Evolutionary conservation across 495 filamentous ascomycete genomes (phyloP).

Genomic region (Astrothelium macrocarpum): DNA sequence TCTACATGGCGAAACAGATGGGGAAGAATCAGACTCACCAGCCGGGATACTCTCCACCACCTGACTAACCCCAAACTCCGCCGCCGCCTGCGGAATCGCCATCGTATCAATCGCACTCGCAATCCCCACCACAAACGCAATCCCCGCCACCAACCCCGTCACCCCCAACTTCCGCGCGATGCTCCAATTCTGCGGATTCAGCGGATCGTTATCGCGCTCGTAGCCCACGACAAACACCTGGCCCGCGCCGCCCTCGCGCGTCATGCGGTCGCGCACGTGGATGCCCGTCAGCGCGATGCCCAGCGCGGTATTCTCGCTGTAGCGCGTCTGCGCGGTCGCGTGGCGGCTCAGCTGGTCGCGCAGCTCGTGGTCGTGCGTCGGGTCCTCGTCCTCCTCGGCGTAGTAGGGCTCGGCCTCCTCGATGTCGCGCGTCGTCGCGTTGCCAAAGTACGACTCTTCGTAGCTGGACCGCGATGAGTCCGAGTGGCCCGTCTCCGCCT

Average conservation of each 20-base stretch:
- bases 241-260: constrained; percentile 25
- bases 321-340: constrained; percentile 14
- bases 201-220: constrained; percentile 42
- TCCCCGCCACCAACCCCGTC: constrained; percentile 42
- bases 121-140: constrained; percentile 43
- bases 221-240: constrained; percentile 52
- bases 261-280: constrained; percentile 29
- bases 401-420: neutral
- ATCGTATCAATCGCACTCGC: constrained; percentile 45
- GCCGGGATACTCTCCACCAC: constrained; percentile 45
- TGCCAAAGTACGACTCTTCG: constrained; percentile 5
- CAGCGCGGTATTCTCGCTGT: constrained; percentile 28
- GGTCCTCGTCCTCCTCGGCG: constrained; percentile 9
- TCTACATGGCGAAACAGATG: neutral
- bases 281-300: constrained; percentile 34
- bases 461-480: constrained; percentile 4
- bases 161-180: constrained; percentile 32
- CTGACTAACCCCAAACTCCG: constrained; percentile 42
- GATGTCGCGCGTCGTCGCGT: neutral
- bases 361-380: constrained; percentile 11
- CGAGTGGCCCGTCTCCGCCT: neutral
- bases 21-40: constrained; percentile 17
- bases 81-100: constrained; percentile 35
- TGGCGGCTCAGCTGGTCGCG: constrained; percentile 12
- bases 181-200: constrained; percentile 50